Base-by-base conservation (phyloP, 179 eudicot species). In the Heliamphora pulchella region DNA sequence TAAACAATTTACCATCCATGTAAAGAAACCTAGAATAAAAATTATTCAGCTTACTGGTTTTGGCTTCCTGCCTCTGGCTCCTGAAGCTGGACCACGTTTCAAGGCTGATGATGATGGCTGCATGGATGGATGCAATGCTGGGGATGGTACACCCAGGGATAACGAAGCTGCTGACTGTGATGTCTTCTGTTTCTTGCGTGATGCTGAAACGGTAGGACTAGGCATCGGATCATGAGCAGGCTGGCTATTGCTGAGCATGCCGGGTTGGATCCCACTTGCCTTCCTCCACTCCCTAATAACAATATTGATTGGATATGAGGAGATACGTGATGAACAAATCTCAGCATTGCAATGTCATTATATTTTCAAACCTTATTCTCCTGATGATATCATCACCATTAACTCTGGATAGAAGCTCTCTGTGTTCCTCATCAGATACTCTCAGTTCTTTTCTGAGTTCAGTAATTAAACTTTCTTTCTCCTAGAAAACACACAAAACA, bases 371-470 rank as follows among this genome's bases (percentile, higher is more conserved):
- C 95, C 95, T 89, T 87, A 91, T 91, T 83, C 91, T 89, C 79
- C 81, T 80, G 79, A 90, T 90, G 82, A 87, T 81, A 62, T 87
- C 90, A 81, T 90, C 96, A 66, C 80, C 86, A 82, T 91, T 87
- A 72, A 91, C 96, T 74, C 87, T 86, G 77, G 90, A 83, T 17
- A 91, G 82, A 83, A 91, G 91, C 81, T 89, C 87, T 82, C 96
- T 86, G 83, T 91, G 93, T 46, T 91, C 92, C 77, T 91, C 98
- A 82, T 92, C 94, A 22, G 98, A 89, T 64, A 94, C 89, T 79
- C 93, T 87, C 62, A 94, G 86, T 87, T 94, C 98, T 84, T 93
- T 94, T 74, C 98, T 83, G 58, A 94, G 92, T 77, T 93, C 97
- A 41, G 98, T 91, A 74, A 94, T 93, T 78, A 94, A 87, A 85